Evolutionary conservation across 2,329 filamentous ascomycete species (phyloP), one percentile per base, ranked within the genome.

Genomic region (Talaromyces sp.): DNA sequence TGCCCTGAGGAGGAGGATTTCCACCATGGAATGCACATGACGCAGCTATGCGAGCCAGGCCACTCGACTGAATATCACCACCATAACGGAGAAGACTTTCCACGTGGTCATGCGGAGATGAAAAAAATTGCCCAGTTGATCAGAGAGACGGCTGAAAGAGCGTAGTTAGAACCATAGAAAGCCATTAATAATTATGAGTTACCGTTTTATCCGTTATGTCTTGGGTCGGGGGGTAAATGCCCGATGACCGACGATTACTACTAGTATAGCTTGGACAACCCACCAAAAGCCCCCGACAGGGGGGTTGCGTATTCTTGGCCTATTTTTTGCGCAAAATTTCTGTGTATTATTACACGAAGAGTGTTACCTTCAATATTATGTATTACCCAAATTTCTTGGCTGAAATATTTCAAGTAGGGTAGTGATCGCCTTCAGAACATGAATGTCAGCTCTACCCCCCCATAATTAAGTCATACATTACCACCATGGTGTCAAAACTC

Each of bases 81-180:
- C 36, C 59, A 57, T 27, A 61, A 65, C 55, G 63, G 55, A 32
- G 62, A 67, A 33, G 65, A 67, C 33, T 67, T 67, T 33, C 65
- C 65, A 22, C 53, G 65, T 47, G 65, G 65, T 4, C 55, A 63
- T 49, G 30, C 51, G 28, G 53, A 65, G 30, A 60, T 67, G 59
- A 67, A 66, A 49, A 65, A 59, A 49, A 65, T 67, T 19, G 61
- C 61, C 15, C 11, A 61, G 28, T 15, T 63, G 36, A 61, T 66
- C 25, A 64, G 65, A 30, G 64, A 66, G 39, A 59, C 61, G 15
- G 62, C 64, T 39, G 65, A 66, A 53, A 53, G 28, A n/a, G 49
- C 49, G 2, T 53, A 53, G 22, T 25, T 47, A 47, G 44, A 47
- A 25, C 4, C 19, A 47, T 25, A 47, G 8, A 25, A 47, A 22